Conservation (phyloP, 306 rosid species). For the Rosa chinensis region DNA sequence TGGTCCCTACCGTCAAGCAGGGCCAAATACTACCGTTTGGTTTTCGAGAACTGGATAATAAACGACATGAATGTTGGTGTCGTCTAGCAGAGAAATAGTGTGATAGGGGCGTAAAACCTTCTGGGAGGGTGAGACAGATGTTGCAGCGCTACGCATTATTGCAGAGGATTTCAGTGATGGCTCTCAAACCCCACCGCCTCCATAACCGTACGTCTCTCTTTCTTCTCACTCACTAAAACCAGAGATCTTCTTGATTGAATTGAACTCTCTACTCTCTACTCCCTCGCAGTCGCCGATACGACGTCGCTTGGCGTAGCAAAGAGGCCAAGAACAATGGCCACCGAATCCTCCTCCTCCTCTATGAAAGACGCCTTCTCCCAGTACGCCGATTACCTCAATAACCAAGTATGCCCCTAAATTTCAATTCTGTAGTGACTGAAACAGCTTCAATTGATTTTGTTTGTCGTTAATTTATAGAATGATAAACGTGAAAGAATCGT, state of each 20-base stretch:
- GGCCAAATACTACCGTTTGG: no score
- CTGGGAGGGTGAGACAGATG: constrained; percentile 27
- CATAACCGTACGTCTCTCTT: constrained; percentile 34
- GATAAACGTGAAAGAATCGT: constrained; percentile 93
- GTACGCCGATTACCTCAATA: constrained; percentile 66
- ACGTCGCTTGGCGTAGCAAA: constrained; percentile 42
- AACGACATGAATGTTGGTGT: background rate
- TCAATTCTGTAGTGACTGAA: background rate
- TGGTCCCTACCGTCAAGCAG: no score
- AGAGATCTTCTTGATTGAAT: background rate
- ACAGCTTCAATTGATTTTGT: background rate
- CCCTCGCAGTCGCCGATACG: constrained; percentile 45
- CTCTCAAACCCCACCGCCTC: constrained; percentile 58
- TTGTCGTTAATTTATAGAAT: constrained; percentile 42
- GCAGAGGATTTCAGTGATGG: constrained; percentile 37
- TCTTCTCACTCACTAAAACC: background rate
- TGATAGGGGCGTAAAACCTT: background rate
- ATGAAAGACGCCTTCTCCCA: constrained; percentile 64
- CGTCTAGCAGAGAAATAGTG: background rate
- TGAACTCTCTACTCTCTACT: background rate
- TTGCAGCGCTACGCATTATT: constrained; percentile 30
- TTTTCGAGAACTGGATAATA: background rate
- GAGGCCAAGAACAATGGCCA: constrained; percentile 58
- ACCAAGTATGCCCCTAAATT: constrained; percentile 45
- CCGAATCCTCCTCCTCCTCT: constrained; percentile 36